These are phyloP conservation scores for Gonapodya prolifera DNA, from an alignment of 192 early-diverging fungal species.

Conservation along the genomic window DNA sequence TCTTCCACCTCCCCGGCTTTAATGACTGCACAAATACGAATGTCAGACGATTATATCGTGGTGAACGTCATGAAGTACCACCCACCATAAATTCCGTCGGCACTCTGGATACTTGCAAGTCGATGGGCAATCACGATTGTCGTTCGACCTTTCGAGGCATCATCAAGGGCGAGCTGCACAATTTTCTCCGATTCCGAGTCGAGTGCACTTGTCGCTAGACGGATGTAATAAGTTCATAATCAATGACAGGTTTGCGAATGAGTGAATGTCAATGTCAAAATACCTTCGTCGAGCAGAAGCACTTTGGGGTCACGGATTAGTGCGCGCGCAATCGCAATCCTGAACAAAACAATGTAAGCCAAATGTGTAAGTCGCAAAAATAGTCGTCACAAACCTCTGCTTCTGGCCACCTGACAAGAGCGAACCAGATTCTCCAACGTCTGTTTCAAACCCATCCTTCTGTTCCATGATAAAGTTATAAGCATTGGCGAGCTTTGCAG, in stretches of 20 bases:
- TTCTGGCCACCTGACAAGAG: conserved; percentile 19
- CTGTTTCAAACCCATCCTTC: conserved; percentile 24
- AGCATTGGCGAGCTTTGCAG: conserved; percentile 45
- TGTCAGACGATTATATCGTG: neutral
- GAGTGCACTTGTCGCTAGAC: too few relatives aligned
- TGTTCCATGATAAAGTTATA: conserved; percentile 38
- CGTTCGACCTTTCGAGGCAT: conserved; percentile 51
- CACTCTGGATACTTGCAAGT: neutral
- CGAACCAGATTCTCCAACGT: neutral
- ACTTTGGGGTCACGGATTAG: conserved; percentile 75
- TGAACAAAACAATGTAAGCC: neutral
- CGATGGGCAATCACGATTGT: conserved; percentile 30
- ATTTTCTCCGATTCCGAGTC: conserved; percentile 58
- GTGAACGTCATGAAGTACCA: neutral
- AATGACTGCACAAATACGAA: conserved; percentile 14
- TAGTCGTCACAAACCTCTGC: conserved; percentile 18
- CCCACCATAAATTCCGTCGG: neutral
- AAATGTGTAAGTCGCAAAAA: neutral
- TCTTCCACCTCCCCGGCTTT: conserved; percentile 35
- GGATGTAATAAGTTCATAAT: neutral
- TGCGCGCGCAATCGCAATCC: conserved; percentile 49
- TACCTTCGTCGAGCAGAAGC: conserved; percentile 78
- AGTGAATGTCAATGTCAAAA: conserved; percentile 63
- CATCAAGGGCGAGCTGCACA: conserved; percentile 70
- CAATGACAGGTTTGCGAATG: neutral